Evolutionary conservation across 306 rosid species (phyloP), one percentile per base, ranked within the genome.

Genomic region (Medicago arabica): DNA sequence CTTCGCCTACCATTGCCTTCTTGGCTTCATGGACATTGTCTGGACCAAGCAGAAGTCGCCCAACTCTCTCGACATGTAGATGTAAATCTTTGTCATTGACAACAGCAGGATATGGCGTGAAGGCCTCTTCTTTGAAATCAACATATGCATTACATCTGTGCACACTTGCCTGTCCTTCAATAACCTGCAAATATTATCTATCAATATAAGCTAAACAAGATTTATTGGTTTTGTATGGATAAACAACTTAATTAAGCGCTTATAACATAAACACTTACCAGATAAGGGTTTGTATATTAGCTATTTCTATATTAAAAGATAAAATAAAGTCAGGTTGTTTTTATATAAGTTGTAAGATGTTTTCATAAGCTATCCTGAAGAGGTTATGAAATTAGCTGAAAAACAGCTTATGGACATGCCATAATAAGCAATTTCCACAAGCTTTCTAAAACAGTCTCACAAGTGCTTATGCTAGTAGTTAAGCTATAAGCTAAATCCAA

Each of bases 1-100:
- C 97, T 79, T 91, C 97, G 36, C 91, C 89, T n/a, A 89, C 92
- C 97, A 89, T 81, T 21, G 78, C 74, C 72, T 43, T 86, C 74
- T 60, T 10, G 61, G 75, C 88, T 17, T 39, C 76, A 83, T 44
- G 75, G 57, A 89, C 94, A 78, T 89, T 89, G 46, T 85, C 78
- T 16, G 85, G 80, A 74, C 89, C 92, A 67, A 89, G 85, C 76
- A 91, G 28, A 82, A 84, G 89, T 34, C 80, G 54, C n/a, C 94
- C 91, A 16, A 87, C 88, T 84, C 67, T 87, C 54, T 61, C 65
- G 53, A 86, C 92, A 65, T 86, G 94, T 28, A 51, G 72, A 75
- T 89, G 93, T 71, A 91, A 71, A 67, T 72, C 81, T 17, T 89
- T 78, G 67, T 91, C 94, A 23, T 81, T 81, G 60, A 53, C 78